phyloP scores from a whole-genome alignment of 2,329 filamentous ascomycete genomes.

The Colletotrichum sansevieriae region DNA sequence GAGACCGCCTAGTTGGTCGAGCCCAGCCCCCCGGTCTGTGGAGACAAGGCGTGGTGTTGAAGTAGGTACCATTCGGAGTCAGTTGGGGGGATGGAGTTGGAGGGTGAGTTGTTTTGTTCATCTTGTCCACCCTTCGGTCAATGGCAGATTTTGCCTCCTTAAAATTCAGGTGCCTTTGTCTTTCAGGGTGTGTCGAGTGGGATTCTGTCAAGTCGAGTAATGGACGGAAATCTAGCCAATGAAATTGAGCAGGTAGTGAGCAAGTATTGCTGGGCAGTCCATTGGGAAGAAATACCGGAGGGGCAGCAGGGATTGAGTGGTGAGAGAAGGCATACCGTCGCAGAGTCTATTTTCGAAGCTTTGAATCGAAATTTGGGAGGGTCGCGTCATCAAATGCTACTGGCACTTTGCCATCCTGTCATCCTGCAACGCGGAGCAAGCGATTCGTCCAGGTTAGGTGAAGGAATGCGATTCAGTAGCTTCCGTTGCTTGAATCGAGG shows the following conservation, averaged over 20 bases:
- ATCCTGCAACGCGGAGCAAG: neutral
- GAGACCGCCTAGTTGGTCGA: slow-evolving; percentile 2
- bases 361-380: slow-evolving; percentile 8
- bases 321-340: slow-evolving; percentile 3
- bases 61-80: neutral
- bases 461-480: neutral
- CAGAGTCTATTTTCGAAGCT: slow-evolving; percentile 17
- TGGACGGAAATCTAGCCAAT: neutral
- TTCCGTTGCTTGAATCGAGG: slow-evolving; percentile 23
- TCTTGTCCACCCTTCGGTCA: neutral
- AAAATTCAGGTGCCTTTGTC: neutral
- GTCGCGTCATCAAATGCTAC: neutral
- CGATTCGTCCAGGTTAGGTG: neutral
- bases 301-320: slow-evolving; percentile 6
- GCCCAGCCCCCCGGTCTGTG: slow-evolving; percentile 12
- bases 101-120: neutral
- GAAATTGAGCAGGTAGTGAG: slow-evolving; percentile 7
- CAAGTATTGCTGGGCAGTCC: neutral
- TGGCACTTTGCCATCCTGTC: neutral
- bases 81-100: neutral
- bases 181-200: neutral
- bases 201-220: slow-evolving; percentile 4
- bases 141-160: neutral
- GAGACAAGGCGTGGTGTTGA: neutral
- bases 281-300: neutral